Base-by-base conservation (phyloP, 2,329 filamentous ascomycete species). In the Ceratocystis colombiana region DNA sequence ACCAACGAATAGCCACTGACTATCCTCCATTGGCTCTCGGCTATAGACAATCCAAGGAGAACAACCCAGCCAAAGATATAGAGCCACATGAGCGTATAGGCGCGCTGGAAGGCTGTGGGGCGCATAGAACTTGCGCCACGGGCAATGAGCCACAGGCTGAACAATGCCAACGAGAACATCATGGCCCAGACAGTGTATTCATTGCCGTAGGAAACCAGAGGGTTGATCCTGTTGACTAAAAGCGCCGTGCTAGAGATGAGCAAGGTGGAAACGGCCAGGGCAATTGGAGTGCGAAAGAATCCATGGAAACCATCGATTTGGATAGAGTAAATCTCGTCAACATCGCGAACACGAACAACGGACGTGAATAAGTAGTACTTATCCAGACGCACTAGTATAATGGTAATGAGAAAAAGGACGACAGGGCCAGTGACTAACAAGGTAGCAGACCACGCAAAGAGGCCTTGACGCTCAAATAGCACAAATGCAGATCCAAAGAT, bases 321-420 rank as follows among this genome's bases (percentile, higher is more conserved):
- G 10, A 95, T 78, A 0, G 81, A 77, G 65, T 88, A 82, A 8
- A 82, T 78, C 61, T 82, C 82, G 69, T 84, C 80, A n/a, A 84
- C 79, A 66, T 84, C 81, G 63, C 82, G 80, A 66, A 82, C 82
- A 67, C 78, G 77, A 69, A 81, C 75, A 28, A 76, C 79, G 64
- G 85, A 82, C 3, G 88, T 82, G 73, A 96, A 96, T 66, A 93
- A 84, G 75, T 97, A 99, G 77, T 92, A 90, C 77, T 90, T 96
- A 74, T 92, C 90, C 7, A 80, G 78, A 67, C 84, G 84, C 57
- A 82, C 80, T 3, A 97, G 79, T 30, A 89, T 73, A 67, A 89
- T 84, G 6, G 87, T 85, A 1, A 93, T 78, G 2, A 86, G 73
- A 15, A 90, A 79, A 28, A 97, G 77, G 2, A 88, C 77, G 59